Percentiles rank a stretch among this genome's conserved stretches.
These are phyloP conservation scores for Tardiomyces blankii DNA, from an alignment of 1,139 yeast genomes.

Conservation along the genomic window DNA sequence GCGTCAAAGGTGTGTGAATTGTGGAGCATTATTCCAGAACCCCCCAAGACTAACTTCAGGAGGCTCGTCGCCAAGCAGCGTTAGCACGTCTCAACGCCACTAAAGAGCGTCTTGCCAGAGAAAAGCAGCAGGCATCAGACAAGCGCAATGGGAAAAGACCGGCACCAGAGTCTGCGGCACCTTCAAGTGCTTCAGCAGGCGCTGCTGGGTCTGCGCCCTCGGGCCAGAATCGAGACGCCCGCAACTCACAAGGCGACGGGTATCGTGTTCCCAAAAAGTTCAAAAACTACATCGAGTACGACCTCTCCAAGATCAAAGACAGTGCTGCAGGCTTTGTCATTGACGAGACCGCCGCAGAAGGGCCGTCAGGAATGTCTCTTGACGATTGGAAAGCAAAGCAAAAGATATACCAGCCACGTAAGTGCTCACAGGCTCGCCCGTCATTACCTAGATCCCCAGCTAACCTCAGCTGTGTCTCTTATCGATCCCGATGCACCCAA, in stretches of 20 bases:
- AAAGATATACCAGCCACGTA: constrained; percentile 5
- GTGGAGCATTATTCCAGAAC: no score
- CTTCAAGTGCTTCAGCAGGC: not conserved
- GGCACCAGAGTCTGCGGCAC: not conserved
- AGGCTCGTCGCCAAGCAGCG: not conserved
- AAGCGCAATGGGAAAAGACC: not conserved
- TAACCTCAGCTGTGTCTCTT: constrained; percentile 14
- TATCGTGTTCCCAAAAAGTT: constrained; percentile 17
- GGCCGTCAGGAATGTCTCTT: constrained; percentile 36
- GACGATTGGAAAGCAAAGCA: constrained; percentile 75
- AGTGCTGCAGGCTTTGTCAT: constrained; percentile 76
- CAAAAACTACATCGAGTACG: constrained; percentile 69
- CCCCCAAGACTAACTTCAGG: not conserved
- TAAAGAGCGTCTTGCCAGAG: not conserved
- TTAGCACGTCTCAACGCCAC: not conserved
- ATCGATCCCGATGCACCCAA: constrained; percentile 58
- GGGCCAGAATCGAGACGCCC: not conserved
- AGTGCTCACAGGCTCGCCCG: no score
- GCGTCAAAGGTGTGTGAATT: not conserved
- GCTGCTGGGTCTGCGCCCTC: not conserved
- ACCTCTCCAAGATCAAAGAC: constrained; percentile 82
- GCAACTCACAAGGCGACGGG: not conserved
- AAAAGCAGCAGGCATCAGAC: not conserved
- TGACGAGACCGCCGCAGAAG: constrained; percentile 31
- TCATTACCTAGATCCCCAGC: no score